Percentiles rank a stretch among this genome's conserved stretches.
Evolutionary conservation across 805 yeast genomes (phyloP).

Genomic region (Kodamaea laetipori): DNA sequence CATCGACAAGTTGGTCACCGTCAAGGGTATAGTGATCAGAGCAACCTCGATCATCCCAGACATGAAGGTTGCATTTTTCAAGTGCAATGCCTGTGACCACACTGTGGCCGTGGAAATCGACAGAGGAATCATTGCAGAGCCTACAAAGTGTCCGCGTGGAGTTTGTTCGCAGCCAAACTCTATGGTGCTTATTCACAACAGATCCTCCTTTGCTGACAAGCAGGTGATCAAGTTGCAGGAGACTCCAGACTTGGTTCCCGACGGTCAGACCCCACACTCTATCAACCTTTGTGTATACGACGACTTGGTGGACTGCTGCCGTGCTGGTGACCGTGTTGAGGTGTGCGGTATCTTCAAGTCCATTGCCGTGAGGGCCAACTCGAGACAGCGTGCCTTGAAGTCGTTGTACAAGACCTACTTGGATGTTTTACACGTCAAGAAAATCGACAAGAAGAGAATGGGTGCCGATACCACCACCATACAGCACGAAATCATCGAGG

Average conservation of each 20-base stretch:
- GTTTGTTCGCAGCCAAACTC: slow-evolving; percentile 81
- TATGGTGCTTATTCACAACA: slow-evolving; percentile 87
- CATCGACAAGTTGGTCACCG: slow-evolving; percentile 82
- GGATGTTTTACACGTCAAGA: slow-evolving; percentile 91
- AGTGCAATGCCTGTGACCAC: slow-evolving; percentile 93
- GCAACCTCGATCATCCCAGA: slow-evolving; percentile 93
- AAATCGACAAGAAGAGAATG: slow-evolving; percentile 77
- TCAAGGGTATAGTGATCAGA: slow-evolving; percentile 88
- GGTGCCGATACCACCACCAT: slow-evolving; percentile 78
- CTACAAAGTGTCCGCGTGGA: slow-evolving; percentile 87
- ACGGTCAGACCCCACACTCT: slow-evolving; percentile 98
- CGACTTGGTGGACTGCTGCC: slow-evolving; percentile 88
- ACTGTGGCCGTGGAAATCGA: slow-evolving; percentile 90
- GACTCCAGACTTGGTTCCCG: slow-evolving; percentile 94
- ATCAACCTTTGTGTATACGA: slow-evolving; percentile 93
- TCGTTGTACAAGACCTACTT: slow-evolving; percentile 87
- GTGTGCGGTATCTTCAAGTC: slow-evolving; percentile 95
- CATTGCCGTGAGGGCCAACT: slow-evolving; percentile 84
- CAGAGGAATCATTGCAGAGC: slow-evolving; percentile 92
- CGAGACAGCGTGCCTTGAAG: slow-evolving; percentile 81
- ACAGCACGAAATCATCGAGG: slow-evolving; percentile 53
- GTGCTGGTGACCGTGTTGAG: slow-evolving; percentile 96
- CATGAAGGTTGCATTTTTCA: slow-evolving; percentile 96
- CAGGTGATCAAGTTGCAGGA: slow-evolving; percentile 94
- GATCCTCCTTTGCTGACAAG: slow-evolving; percentile 92